phyloP scores from a whole-genome alignment of 2,329 filamentous ascomycete species.

The Phoma sp. region DNA sequence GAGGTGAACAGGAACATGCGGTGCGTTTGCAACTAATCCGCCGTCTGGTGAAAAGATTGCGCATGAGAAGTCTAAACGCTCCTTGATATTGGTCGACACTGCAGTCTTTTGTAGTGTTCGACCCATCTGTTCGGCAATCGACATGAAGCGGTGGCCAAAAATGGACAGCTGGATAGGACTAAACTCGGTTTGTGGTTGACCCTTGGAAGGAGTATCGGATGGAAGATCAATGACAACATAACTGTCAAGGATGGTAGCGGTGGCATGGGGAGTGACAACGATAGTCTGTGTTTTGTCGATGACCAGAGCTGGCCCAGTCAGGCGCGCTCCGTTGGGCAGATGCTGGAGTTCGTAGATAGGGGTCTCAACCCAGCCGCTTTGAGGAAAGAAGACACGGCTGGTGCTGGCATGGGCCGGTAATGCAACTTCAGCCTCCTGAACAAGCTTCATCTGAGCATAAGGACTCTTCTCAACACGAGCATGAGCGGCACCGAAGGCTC shows the following conservation, averaged over 20 bases:
- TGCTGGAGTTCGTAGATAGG: constrained; percentile 80
- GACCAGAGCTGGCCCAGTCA: constrained; percentile 80
- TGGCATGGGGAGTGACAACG: constrained; percentile 77
- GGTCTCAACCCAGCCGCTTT: constrained; percentile 65
- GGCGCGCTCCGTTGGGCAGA: constrained; percentile 70
- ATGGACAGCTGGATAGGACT: constrained; percentile 7
- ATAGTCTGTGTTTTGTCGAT: constrained; percentile 88
- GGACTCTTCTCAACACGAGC: background rate
- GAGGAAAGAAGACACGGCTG: background rate
- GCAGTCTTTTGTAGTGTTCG: constrained; percentile 3
- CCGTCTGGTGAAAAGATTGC: constrained; percentile 9
- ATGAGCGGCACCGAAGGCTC: constrained; percentile 4
- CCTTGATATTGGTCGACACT: constrained; percentile 7
- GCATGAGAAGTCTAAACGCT: constrained; percentile 7
- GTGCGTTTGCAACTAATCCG: constrained; percentile 4
- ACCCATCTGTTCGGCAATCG: constrained; percentile 8
- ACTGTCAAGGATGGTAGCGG: constrained; percentile 77
- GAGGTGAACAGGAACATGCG: constrained; percentile 6
- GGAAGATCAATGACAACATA: constrained; percentile 67
- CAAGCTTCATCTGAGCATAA: constrained; percentile 73
- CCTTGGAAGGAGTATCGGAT: background rate
- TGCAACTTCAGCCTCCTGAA: constrained; percentile 65
- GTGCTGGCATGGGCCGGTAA: background rate
- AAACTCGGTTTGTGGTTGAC: background rate
- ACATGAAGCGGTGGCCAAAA: constrained; percentile 9